Evolutionary conservation across 1,284 basidiomycete species (phyloP).

Genomic region (Trichosporon asahii): DNA sequence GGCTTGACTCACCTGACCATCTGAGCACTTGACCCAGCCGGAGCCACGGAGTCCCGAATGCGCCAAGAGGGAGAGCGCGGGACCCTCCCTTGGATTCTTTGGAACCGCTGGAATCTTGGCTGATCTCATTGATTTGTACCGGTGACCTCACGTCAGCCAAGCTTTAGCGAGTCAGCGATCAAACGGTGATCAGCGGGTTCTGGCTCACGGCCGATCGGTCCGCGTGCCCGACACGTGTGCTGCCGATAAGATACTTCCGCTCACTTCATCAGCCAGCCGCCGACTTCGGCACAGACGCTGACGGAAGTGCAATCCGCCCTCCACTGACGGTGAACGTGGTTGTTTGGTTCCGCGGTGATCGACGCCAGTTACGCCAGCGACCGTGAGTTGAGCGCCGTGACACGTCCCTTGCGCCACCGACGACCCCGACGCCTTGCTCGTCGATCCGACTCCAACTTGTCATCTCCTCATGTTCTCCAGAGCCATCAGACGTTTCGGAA

Average conservation of each 20-base stretch:
- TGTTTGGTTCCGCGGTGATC: constrained; percentile 2
- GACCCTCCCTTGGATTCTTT: neutral
- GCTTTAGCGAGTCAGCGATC: neutral
- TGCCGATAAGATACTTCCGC: neutral
- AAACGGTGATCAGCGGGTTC: neutral
- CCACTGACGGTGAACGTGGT: neutral
- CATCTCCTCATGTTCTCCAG: constrained; percentile 15
- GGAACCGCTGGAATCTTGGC: neutral
- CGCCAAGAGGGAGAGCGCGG: neutral
- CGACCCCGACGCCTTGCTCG: neutral
- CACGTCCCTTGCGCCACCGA: constrained; percentile 3
- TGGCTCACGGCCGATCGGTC: neutral
- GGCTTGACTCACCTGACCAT: neutral
- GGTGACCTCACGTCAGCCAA: neutral
- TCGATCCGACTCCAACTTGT: neutral
- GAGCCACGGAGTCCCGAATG: neutral
- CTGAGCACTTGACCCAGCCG: neutral
- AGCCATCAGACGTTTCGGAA: constrained; percentile 10
- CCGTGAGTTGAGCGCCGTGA: neutral
- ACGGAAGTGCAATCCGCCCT: too few species aligned
- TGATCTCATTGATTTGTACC: neutral
- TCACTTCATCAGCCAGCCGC: too few species aligned
- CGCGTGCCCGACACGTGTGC: neutral
- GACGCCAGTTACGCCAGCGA: constrained; percentile 1
- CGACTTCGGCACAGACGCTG: neutral